These are phyloP conservation scores for Gardenia jasminoides DNA, from an alignment of 257 asterid species.

Conservation along the genomic window DNA sequence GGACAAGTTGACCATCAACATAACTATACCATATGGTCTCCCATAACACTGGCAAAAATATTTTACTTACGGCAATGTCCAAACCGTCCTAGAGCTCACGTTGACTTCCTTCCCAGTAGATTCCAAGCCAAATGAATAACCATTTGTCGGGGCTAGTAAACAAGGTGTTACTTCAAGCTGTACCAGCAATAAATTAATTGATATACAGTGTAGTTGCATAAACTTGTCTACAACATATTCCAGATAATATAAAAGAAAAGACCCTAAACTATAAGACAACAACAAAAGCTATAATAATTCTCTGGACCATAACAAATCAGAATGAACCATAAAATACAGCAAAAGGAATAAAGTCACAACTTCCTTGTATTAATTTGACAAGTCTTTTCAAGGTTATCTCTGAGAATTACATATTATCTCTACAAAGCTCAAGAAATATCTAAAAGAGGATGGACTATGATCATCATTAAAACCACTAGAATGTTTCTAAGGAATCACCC, in stretches of 20 bases:
- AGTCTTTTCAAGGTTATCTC: not conserved
- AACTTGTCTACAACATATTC: not conserved
- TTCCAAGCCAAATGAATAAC: slow-evolving; percentile 31
- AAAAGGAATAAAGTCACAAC: not conserved
- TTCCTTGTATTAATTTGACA: not conserved
- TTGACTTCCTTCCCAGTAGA: slow-evolving; percentile 30
- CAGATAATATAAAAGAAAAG: not conserved
- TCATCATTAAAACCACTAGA: not conserved
- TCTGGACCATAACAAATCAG: not conserved
- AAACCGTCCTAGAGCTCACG: slow-evolving; percentile 52
- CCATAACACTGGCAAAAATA: not conserved
- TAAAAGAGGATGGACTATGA: not conserved
- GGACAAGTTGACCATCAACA: not conserved
- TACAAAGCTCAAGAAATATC: not conserved
- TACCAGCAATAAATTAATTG: slow-evolving; percentile 27
- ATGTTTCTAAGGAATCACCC: not conserved
- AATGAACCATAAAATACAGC: slow-evolving; percentile 1
- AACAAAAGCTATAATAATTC: not conserved
- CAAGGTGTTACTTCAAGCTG: slow-evolving; percentile 91
- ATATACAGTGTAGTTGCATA: not conserved
- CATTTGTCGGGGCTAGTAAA: slow-evolving; percentile 63
- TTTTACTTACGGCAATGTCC: slow-evolving; percentile 82
- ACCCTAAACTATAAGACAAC: not conserved
- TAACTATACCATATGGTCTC: not conserved
- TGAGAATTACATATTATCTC: too few relatives aligned